These are phyloP conservation scores for Hyphodiscus sp. DNA, from an alignment of 2,329 filamentous ascomycete genomes.

Conservation along the genomic window DNA sequence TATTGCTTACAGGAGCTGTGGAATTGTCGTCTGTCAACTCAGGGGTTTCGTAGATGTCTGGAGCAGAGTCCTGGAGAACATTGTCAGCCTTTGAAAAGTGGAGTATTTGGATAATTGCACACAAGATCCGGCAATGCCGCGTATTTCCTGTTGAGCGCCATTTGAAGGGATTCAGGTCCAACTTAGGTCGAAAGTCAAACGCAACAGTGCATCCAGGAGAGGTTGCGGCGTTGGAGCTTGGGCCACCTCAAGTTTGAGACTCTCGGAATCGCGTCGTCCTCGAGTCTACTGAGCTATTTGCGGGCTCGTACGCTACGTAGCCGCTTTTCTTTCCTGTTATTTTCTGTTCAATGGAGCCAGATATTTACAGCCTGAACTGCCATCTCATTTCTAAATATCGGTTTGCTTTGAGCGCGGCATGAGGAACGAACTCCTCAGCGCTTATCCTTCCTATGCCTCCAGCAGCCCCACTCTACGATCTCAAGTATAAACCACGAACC, in stretches of 20 bases:
- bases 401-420: neutral
- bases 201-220: neutral
- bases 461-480: neutral
- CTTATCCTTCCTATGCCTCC: neutral
- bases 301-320: too few relatives aligned
- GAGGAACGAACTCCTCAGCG: neutral
- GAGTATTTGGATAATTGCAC: constrained; percentile 18
- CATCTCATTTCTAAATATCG: neutral
- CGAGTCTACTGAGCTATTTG: neutral
- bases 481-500: constrained; percentile 1
- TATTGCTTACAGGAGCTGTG: constrained; percentile 64
- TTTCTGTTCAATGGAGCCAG: neutral
- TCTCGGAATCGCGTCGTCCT: neutral
- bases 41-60: constrained; percentile 95
- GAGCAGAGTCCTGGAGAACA: constrained; percentile 67
- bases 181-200: neutral
- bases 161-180: constrained; percentile 29
- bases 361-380: neutral
- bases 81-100: neutral
- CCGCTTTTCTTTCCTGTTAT: neutral
- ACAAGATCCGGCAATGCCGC: constrained; percentile 75
- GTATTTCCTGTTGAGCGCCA: constrained; percentile 74
- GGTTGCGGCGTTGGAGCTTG: constrained; percentile 11
- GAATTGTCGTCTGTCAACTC: constrained; percentile 87
- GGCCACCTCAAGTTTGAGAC: constrained; percentile 3